phyloP scores from a whole-genome alignment of 2,329 filamentous ascomycete species.

The Fusarium veterinarium region DNA sequence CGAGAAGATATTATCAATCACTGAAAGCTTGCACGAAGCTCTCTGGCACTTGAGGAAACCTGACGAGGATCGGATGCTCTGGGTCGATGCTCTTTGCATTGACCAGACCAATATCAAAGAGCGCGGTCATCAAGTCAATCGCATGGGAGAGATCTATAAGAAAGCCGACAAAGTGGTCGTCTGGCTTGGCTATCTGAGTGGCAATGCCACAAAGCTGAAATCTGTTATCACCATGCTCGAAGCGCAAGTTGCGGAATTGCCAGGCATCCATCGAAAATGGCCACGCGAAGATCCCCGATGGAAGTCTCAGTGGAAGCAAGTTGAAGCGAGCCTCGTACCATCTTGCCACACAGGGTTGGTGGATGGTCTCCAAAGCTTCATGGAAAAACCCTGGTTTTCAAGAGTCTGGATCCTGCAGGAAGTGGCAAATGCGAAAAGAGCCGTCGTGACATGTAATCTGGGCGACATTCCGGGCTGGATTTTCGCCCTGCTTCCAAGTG shows the following conservation, averaged over 20 bases:
- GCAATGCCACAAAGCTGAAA: fast-evolving
- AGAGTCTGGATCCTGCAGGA: constrained; percentile 29
- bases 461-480: not conserved
- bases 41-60: not conserved
- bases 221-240: not conserved
- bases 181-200: not conserved
- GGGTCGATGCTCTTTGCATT: constrained; percentile 22
- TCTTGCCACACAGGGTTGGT: too few species aligned
- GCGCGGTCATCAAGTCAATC: constrained; percentile 12
- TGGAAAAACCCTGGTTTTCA: not conserved
- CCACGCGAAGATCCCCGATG: too few species aligned
- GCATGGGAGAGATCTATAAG: not conserved
- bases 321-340: not conserved
- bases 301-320: not conserved
- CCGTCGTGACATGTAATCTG: not conserved
- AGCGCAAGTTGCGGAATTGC: too few species aligned
- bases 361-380: fast-evolving
- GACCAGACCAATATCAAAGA: constrained; percentile 14
- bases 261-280: too few species aligned
- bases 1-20: fast-evolving
- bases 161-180: not conserved
- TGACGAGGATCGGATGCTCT: not conserved
- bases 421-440: not conserved
- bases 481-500: too few species aligned
- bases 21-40: not conserved